Base-by-base conservation (phyloP, 352 stramenopile genomes). In the Thalassiosira livingstoniorum region DNA sequence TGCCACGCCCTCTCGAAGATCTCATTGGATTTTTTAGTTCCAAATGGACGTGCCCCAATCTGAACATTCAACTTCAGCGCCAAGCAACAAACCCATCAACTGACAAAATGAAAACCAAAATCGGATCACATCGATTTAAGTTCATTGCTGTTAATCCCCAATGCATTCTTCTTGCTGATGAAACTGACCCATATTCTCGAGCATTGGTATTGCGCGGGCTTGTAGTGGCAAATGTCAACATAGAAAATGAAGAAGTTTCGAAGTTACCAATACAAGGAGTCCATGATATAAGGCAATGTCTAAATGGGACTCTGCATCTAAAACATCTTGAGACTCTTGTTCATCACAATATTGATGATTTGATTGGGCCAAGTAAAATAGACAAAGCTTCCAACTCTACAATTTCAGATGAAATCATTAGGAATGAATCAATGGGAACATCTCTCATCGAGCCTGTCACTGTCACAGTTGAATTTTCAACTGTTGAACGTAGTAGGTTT, bases 391-490 rank as follows among this genome's bases (percentile, higher is more conserved):
- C 11, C 11, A 27, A 23, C 7, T 29, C 4, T 23, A n/a, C 47
- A 23, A 15, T n/a, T 58, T 11, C 47, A 27, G n/a, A 27, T 15
- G 47, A 58, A 10, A n/a, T 18, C 29, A 78, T 74, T 62, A 25
- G 32, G 37, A 65, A 91, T 1, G 84, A 87, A 21, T 67, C 93
- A 47, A 78, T 39, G 27, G 21, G 10, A 5, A 11, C 21, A 58
- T 7, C 89, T 23, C 75, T 95, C n/a, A 90, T 95, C 54, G 85
- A 94, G 69, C 89, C 91, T n/a, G 82, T 95, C 11, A 92, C 87
- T 23, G 65, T 83, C 1, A 85, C 86, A 34, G 58, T 92, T 51
- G 78, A 92, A 58, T 82, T 85, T 25, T 54, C 25, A n/a, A 67
- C 87, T 54, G 70, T 71, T 11, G 62, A 63, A 45, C 64, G 80